Evolutionary conservation across 257 asterid species (phyloP).

Genomic region (Solanum tacnaense): DNA sequence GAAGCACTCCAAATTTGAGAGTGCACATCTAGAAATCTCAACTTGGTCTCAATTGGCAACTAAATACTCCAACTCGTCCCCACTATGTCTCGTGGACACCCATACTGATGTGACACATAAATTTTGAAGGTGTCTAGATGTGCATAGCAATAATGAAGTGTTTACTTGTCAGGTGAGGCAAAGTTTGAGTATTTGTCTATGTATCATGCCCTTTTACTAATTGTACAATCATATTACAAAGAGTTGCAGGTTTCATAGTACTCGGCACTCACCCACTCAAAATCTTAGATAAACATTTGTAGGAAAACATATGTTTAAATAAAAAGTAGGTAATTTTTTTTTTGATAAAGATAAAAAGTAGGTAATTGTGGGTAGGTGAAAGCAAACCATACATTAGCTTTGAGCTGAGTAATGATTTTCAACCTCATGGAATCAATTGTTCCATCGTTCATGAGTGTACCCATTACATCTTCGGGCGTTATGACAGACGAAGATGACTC

Average conservation of each 20-base stretch:
- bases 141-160: too few species aligned
- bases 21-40: too few species aligned
- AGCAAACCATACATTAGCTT: slow-evolving; percentile 60
- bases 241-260: neutral
- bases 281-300: neutral
- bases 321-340: neutral
- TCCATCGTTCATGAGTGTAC: slow-evolving; percentile 90
- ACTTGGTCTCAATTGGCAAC: too few species aligned
- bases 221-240: neutral
- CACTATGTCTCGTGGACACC: too few species aligned
- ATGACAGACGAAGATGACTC: slow-evolving; percentile 37
- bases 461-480: slow-evolving; percentile 82
- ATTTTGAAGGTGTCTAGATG: too few species aligned
- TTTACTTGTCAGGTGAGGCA: too few species aligned
- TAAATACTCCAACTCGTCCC: too few species aligned
- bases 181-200: too few species aligned
- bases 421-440: slow-evolving; percentile 79
- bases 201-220: neutral
- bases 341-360: too few species aligned
- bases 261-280: neutral
- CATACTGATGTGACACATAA: too few species aligned
- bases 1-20: too few species aligned
- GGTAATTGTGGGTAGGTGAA: neutral
- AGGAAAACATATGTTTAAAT: neutral
- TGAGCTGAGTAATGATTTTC: slow-evolving; percentile 80